A percentile compares a stretch with the other conserved stretches of the same genome.
phyloP scores from a whole-genome alignment of 208 protist species.

The Acanthamoeba lenticulata region DNA sequence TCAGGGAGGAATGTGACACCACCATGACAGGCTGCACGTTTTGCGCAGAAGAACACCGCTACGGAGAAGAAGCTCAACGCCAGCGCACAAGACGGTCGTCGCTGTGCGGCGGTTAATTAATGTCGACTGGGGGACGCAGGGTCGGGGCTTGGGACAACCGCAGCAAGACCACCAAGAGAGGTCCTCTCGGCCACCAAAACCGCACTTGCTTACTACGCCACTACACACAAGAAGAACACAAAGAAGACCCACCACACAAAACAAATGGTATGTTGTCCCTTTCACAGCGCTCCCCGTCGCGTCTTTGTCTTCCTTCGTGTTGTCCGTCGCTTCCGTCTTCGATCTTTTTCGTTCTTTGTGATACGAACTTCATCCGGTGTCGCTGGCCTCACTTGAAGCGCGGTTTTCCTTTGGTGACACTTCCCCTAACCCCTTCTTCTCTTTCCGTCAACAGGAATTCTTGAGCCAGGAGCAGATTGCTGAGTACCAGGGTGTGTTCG shows the following conservation, averaged over 20 bases:
- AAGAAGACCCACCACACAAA: background rate
- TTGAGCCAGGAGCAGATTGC: conserved; percentile 56
- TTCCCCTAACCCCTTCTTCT: too few relatives aligned
- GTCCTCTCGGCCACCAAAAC: too few relatives aligned
- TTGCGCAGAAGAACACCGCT: too few relatives aligned
- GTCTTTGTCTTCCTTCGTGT: background rate
- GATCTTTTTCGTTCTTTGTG: background rate
- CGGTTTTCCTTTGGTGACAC: too few relatives aligned
- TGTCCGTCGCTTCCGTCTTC: background rate
- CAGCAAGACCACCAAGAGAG: background rate
- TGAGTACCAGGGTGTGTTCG: conserved; percentile 59
- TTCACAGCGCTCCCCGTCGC: too few relatives aligned
- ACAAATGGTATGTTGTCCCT: background rate
- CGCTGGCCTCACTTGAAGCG: too few relatives aligned
- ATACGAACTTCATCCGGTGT: background rate
- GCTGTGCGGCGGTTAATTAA: background rate
- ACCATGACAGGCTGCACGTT: too few relatives aligned
- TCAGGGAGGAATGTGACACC: too few relatives aligned
- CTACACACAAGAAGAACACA: background rate
- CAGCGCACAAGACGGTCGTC: background rate
- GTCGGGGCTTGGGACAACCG: background rate
- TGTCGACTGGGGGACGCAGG: background rate
- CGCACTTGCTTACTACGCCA: too few relatives aligned
- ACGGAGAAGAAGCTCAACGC: too few relatives aligned
- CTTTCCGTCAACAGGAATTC: conserved; percentile 19